Evolutionary conservation across 2,329 filamentous ascomycete species (phyloP).

Genomic region (Penicillium sp.): DNA sequence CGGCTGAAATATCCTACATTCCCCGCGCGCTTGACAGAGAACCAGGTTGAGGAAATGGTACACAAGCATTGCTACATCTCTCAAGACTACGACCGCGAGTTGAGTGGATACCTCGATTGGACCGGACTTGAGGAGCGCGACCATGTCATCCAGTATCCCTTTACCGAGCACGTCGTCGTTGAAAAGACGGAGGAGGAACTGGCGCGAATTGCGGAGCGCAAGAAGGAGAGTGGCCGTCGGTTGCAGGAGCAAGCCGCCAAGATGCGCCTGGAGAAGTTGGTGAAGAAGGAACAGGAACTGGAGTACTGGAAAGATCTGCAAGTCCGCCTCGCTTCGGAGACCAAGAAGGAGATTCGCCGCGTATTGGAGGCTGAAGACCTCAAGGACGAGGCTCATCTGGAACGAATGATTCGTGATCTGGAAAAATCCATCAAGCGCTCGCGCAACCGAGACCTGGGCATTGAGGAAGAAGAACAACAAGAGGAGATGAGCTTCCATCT

Average conservation of each 20-base stretch:
- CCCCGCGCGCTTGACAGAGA: slow-evolving; percentile 79
- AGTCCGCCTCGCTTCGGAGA: slow-evolving; percentile 69
- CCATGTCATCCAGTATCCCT: slow-evolving; percentile 88
- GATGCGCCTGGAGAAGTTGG: slow-evolving; percentile 92
- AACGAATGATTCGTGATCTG: slow-evolving; percentile 82
- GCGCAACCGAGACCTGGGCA: slow-evolving; percentile 88
- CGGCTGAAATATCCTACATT: slow-evolving; percentile 90
- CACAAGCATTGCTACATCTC: slow-evolving; percentile 89
- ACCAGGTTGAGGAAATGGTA: slow-evolving; percentile 85
- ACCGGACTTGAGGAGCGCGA: slow-evolving; percentile 88
- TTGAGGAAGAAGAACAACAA: slow-evolving; percentile 78
- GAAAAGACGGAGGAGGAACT: slow-evolving; percentile 96
- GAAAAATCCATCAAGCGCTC: slow-evolving; percentile 89
- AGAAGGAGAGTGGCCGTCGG: slow-evolving; percentile 89
- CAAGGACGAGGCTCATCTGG: slow-evolving; percentile 85
- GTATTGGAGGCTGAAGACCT: slow-evolving; percentile 88
- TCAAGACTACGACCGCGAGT: slow-evolving; percentile 77
- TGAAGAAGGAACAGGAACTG: slow-evolving; percentile 92
- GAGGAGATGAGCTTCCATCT: slow-evolving; percentile 82
- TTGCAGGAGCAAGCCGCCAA: slow-evolving; percentile 96
- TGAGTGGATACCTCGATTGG: slow-evolving; percentile 82
- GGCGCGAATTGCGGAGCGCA: slow-evolving; percentile 84
- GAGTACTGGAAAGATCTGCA: slow-evolving; percentile 92
- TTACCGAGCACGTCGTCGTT: slow-evolving; percentile 82
- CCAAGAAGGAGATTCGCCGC: slow-evolving; percentile 87